Base-by-base conservation (phyloP, 495 filamentous ascomycete species). In the Corynascus novoguineensis region DNA sequence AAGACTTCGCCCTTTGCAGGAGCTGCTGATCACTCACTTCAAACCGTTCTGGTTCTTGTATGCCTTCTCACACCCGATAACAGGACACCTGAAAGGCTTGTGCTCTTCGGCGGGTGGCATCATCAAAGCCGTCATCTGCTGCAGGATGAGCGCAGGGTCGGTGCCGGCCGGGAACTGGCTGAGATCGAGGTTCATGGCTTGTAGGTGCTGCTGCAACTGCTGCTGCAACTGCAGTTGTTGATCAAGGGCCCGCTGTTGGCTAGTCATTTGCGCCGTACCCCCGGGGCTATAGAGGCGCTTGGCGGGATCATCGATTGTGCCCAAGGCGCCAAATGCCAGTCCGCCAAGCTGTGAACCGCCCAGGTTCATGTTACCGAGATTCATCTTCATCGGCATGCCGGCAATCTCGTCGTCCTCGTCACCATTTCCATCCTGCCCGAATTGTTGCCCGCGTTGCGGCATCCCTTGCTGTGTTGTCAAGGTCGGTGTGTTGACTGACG, bases 21-120 rank as follows among this genome's bases (percentile, higher is more conserved):
- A n/a, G n/a, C n/a, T n/a, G 53, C 22, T 6, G 47, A 38, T 14
- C 31, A 74, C 79, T 61, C 88, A 95, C 79, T 97, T 97, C 31
- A 99, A 77, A 31, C 93, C 93, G 64, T 99, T 99, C 65, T 97
- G 93, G 70, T 99, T 99, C 80, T 99, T 99, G 72, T 99, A 99
- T 14, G 93, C 93, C 77, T 99, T 99, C 70, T 99, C 93, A 67
- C 93, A 99, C 17, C 93, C 93, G 64, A 97, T 95, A 41, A 99
- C 93, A 9, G 95, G 93, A 69, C 93, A 99, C 65, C 88, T 87
- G 80, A 95, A 97, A 0, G 93, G 93, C 74, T 97, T 99, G 59
- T 90, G 86, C 63, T 97, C 91, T 57, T 71, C 86, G 35, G 83
- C 59, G 73, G 61, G 85, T 15, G 75, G 71, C 64, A 80, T 78